A percentile compares a stretch with the other conserved stretches of the same genome.
Evolutionary conservation across 306 rosid species (phyloP).

Genomic region (Quercus berberidifolia): DNA sequence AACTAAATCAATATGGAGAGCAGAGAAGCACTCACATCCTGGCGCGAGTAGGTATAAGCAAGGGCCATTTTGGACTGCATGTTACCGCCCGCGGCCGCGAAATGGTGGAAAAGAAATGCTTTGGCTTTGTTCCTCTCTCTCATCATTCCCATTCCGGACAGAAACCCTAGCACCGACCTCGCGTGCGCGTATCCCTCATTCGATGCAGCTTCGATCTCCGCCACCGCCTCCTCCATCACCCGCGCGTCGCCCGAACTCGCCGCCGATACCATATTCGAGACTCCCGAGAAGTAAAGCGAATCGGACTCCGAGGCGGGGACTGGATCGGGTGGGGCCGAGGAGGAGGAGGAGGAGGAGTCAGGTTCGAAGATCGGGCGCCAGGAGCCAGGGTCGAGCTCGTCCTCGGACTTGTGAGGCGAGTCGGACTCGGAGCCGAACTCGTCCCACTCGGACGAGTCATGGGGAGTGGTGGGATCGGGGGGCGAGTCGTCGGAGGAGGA

Average conservation of each 20-base stretch:
- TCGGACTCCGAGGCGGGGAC: conserved; percentile 19
- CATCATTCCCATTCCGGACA: conserved; percentile 66
- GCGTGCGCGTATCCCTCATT: conserved; percentile 55
- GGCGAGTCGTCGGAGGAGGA: conserved; percentile 42
- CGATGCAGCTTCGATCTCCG: conserved; percentile 55
- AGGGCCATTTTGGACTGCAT: conserved; percentile 96
- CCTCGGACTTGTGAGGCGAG: conserved; percentile 50
- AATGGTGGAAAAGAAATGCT: conserved; percentile 69
- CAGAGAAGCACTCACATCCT: conserved; percentile 52
- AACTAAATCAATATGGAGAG: background rate
- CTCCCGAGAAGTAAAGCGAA: conserved; percentile 49
- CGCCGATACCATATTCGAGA: conserved; percentile 47
- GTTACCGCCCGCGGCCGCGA: conserved; percentile 72
- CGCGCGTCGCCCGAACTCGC: conserved; percentile 49
- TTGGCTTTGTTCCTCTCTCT: conserved; percentile 65
- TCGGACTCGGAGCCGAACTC: conserved; percentile 72
- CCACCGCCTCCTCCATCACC: conserved; percentile 53
- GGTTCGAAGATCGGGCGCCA: conserved; percentile 93
- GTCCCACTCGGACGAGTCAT: conserved; percentile 81
- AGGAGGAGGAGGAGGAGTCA: conserved; percentile 17
- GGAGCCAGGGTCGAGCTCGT: conserved; percentile 85
- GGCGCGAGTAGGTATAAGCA: conserved; percentile 81
- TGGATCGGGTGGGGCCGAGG: background rate
- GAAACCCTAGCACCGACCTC: conserved; percentile 76
- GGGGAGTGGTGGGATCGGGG: conserved; percentile 38